These are phyloP conservation scores for Linnemannia schmuckeri DNA, from an alignment of 192 early-diverging fungal genomes.

Conservation along the genomic window DNA sequence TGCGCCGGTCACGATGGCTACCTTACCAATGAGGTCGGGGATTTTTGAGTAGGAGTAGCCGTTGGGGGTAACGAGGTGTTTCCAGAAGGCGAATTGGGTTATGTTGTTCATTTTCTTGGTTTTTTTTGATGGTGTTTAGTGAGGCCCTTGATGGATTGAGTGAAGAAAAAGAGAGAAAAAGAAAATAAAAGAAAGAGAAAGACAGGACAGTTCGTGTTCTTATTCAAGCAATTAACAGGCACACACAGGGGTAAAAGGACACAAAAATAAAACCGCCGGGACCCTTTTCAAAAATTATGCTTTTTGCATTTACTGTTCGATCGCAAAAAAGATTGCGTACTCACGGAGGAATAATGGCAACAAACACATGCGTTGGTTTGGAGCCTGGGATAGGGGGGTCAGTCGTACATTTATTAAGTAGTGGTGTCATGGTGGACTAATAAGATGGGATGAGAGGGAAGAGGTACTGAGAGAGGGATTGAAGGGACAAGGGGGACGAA, in stretches of 20 bases:
- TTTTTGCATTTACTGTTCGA: too few relatives aligned
- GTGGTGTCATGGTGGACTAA: too few relatives aligned
- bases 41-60: constrained; percentile 29
- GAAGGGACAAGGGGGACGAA: too few relatives aligned
- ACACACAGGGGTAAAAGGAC: too few relatives aligned
- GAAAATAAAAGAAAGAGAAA: background rate
- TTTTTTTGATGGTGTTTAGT: background rate
- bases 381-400: too few relatives aligned
- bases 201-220: background rate
- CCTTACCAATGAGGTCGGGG: constrained; percentile 55
- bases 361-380: too few relatives aligned
- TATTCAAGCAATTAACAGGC: background rate
- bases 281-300: too few relatives aligned
- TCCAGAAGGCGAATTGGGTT: constrained; percentile 3
- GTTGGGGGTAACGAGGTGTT: background rate
- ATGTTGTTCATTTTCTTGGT: constrained; percentile 15
- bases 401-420: too few relatives aligned
- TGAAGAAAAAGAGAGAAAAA: background rate
- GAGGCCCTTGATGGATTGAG: background rate
- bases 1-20: constrained; percentile 61
- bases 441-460: background rate
- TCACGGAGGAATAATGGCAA: too few relatives aligned
- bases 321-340: too few relatives aligned
- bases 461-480: background rate
- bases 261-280: too few relatives aligned